Evolutionary conservation across 2,329 filamentous ascomycete genomes (phyloP).

Genomic region (Fusarium multiceps): DNA sequence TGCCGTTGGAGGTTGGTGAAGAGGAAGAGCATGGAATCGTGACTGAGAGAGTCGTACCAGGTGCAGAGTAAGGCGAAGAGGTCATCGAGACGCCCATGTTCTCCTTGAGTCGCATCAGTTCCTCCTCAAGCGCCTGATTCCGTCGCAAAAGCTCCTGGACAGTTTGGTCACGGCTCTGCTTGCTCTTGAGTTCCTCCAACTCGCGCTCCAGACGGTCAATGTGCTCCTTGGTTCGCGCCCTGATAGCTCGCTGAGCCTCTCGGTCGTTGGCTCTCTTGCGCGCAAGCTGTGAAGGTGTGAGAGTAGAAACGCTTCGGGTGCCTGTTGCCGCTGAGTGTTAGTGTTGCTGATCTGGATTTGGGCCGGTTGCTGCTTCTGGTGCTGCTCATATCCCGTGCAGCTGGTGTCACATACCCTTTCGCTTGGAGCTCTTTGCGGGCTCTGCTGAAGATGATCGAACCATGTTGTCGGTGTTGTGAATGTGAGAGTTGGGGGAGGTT

Average conservation of each 20-base stretch:
- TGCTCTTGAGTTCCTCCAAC: constrained; percentile 74
- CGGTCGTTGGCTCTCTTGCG: constrained; percentile 93
- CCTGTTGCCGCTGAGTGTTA: constrained; percentile 51
- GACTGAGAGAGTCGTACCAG: constrained; percentile 49
- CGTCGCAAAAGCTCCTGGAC: constrained; percentile 63
- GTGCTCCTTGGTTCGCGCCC: constrained; percentile 86
- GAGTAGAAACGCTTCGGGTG: constrained; percentile 83
- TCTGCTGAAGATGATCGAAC: constrained; percentile 58
- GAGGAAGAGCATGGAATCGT: background rate
- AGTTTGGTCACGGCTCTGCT: constrained; percentile 61
- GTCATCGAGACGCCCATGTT: constrained; percentile 57
- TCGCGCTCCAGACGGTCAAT: constrained; percentile 82
- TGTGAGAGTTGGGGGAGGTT: constrained; percentile 19
- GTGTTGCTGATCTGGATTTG: constrained; percentile 20
- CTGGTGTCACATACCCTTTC: constrained; percentile 55
- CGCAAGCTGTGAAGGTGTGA: constrained; percentile 88
- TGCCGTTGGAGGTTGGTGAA: constrained; percentile 2
- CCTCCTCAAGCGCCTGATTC: constrained; percentile 66
- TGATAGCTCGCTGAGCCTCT: constrained; percentile 88
- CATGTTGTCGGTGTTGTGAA: constrained; percentile 47
- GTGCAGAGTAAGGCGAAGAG: constrained; percentile 55
- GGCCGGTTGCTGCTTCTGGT: constrained; percentile 1
- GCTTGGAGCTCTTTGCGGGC: constrained; percentile 57
- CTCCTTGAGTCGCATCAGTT: constrained; percentile 60
- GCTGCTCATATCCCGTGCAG: background rate